These are phyloP conservation scores for Atalantia buxifolia DNA, from an alignment of 345 rosid species.

Conservation along the genomic window DNA sequence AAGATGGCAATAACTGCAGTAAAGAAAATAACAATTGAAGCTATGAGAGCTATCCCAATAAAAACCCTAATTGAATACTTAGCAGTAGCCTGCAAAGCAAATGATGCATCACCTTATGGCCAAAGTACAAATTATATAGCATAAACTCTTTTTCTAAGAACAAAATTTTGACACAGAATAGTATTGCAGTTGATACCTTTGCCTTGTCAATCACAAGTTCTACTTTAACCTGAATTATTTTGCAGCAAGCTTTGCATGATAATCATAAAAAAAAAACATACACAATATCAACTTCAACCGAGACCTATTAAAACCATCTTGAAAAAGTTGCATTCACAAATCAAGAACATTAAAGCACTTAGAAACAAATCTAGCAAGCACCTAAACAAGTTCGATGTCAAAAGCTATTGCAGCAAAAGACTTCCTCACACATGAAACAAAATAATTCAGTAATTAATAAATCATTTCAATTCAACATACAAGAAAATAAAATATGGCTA, in stretches of 20 bases:
- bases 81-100: constrained; percentile 52
- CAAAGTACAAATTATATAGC: not conserved
- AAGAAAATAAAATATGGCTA: not conserved
- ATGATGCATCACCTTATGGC: constrained; percentile 6
- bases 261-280: constrained; percentile 81
- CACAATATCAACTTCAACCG: constrained; percentile 93
- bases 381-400: not conserved
- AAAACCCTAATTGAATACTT: constrained; percentile 78
- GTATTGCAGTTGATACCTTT: constrained; percentile 50
- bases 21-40: constrained; percentile 83
- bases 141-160: constrained; percentile 1
- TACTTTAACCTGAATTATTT: constrained; percentile 78
- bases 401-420: not conserved
- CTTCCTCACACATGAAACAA: not conserved
- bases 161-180: not conserved
- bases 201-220: constrained; percentile 78
- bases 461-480: not conserved
- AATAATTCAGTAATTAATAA: not conserved
- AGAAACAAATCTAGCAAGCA: not conserved
- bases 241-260: constrained; percentile 67
- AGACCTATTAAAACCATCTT: constrained; percentile 76
- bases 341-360: constrained; percentile 38
- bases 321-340: constrained; percentile 40
- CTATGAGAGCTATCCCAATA: constrained; percentile 86
- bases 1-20: constrained; percentile 69